phyloP scores from a whole-genome alignment of 108 stramenopile species.

The Conticribra weissflogii region DNA sequence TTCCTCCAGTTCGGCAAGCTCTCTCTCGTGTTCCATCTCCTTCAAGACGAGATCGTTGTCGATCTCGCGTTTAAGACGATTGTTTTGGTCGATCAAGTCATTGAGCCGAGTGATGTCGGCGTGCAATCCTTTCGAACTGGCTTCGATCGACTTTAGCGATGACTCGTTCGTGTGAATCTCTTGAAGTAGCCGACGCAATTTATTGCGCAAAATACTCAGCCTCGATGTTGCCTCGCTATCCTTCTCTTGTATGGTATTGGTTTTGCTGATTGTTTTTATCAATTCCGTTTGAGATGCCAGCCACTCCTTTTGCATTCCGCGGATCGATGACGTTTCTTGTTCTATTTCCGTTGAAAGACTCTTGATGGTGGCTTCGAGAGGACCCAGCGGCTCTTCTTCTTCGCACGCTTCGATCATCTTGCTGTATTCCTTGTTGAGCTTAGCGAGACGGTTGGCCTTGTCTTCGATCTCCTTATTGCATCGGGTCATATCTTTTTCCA shows the following conservation, averaged over 20 bases:
- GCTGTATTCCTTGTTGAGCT: conserved; percentile 83
- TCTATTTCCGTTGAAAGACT: conserved; percentile 71
- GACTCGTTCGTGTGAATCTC: conserved; percentile 51
- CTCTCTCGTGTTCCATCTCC: conserved; percentile 70
- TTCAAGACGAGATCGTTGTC: conserved; percentile 50
- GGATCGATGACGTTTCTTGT: conserved; percentile 24
- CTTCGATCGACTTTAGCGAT: conserved; percentile 60
- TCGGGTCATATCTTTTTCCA: conserved; percentile 81
- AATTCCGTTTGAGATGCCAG: conserved; percentile 68
- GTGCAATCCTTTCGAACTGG: conserved; percentile 57
- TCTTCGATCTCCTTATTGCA: conserved; percentile 88
- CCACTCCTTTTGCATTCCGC: conserved; percentile 69
- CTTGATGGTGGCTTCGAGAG: conserved; percentile 79
- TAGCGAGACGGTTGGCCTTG: conserved; percentile 77
- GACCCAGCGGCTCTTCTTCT: conserved; percentile 75
- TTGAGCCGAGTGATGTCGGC: conserved; percentile 77
- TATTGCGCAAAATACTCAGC: conserved; percentile 61
- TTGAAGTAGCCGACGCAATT: conserved; percentile 62
- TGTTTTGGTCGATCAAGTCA: conserved; percentile 73
- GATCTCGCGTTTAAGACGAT: conserved; percentile 46
- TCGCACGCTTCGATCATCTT: conserved; percentile 63
- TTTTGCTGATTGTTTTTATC: conserved; percentile 54
- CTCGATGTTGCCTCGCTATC: conserved; percentile 60
- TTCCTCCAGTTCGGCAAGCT: conserved; percentile 71
- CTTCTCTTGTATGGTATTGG: conserved; percentile 57